Conservation (phyloP, 306 rosid species). For the Carpinus viminea region DNA sequence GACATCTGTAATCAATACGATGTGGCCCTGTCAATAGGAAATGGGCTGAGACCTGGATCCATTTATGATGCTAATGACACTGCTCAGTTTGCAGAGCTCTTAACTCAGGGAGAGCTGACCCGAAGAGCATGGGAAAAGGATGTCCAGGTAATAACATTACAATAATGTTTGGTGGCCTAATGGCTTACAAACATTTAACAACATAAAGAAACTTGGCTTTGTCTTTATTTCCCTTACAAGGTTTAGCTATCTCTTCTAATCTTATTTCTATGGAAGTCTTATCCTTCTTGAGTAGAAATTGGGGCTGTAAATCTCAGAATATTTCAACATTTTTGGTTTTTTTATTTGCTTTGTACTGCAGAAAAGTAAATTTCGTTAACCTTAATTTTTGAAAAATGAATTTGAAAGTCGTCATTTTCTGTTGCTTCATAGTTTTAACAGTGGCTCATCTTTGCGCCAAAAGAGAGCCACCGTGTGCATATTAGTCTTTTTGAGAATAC, state of each 20-base stretch:
- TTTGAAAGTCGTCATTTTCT: not conserved
- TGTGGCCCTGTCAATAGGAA: constrained; percentile 92
- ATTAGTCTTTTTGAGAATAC: not conserved
- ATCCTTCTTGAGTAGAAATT: not conserved
- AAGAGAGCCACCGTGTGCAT: not conserved
- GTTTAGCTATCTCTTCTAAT: not conserved
- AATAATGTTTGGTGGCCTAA: constrained; percentile 13
- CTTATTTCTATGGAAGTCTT: not conserved
- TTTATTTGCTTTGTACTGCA: not conserved
- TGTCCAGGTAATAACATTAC: constrained; percentile 69
- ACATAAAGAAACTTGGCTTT: constrained; percentile 4
- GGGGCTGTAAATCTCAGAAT: not conserved
- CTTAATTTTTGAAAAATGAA: not conserved
- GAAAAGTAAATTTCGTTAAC: not conserved
- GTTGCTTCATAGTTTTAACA: not conserved
- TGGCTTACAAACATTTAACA: constrained; percentile 4
- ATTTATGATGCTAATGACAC: constrained; percentile 98
- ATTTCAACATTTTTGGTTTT: not conserved
- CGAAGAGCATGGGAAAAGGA: constrained; percentile 99
- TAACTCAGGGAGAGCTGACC: constrained; percentile 98
- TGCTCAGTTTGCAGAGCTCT: constrained; percentile 98
- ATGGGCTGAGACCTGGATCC: constrained; percentile 97
- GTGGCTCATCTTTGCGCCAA: not conserved
- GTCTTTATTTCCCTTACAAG: not conserved
- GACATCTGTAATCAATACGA: constrained; percentile 96